These are phyloP conservation scores for Penicillium desertorum DNA, from an alignment of 495 filamentous ascomycete genomes.

Conservation along the genomic window DNA sequence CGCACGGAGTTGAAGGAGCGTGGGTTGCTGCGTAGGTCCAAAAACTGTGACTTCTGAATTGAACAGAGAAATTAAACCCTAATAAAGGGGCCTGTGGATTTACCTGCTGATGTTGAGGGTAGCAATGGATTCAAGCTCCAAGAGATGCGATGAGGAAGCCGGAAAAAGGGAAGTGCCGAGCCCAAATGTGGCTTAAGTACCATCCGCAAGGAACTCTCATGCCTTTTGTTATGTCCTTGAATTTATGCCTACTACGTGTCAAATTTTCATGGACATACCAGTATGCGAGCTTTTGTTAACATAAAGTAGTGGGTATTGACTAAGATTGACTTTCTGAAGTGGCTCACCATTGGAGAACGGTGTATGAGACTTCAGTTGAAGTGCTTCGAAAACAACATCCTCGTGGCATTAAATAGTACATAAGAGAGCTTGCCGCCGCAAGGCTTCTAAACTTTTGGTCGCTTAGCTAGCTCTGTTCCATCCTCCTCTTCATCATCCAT, in stretches of 20 bases:
- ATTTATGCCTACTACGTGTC: background rate
- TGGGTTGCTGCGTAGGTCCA: constrained; percentile 8
- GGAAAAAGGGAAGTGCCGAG: constrained; percentile 38
- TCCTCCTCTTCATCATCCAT: constrained; percentile 49
- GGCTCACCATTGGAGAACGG: background rate
- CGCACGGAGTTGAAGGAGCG: constrained; percentile 10
- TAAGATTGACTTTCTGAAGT: background rate
- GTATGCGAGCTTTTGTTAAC: background rate
- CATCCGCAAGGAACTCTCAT: background rate
- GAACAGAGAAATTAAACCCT: background rate
- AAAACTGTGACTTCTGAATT: background rate
- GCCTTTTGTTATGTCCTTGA: background rate
- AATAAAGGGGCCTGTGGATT: constrained; percentile 8
- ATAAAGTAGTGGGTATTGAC: background rate
- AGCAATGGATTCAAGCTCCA: constrained; percentile 29
- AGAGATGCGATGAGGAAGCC: constrained; percentile 33
- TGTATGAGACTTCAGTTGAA: background rate
- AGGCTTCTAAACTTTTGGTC: constrained; percentile 36
- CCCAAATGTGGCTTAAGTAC: constrained; percentile 5
- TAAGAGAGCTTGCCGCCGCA: background rate
- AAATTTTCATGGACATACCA: background rate
- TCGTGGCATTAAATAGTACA: constrained; percentile 27
- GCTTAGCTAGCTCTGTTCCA: constrained; percentile 33
- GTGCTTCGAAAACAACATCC: background rate
- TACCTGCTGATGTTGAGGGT: constrained; percentile 21